Percentiles rank a stretch among this genome's conserved stretches.
Conservation (phyloP, 2,329 filamentous ascomycete genomes). For the Fusarium equiseti region DNA sequence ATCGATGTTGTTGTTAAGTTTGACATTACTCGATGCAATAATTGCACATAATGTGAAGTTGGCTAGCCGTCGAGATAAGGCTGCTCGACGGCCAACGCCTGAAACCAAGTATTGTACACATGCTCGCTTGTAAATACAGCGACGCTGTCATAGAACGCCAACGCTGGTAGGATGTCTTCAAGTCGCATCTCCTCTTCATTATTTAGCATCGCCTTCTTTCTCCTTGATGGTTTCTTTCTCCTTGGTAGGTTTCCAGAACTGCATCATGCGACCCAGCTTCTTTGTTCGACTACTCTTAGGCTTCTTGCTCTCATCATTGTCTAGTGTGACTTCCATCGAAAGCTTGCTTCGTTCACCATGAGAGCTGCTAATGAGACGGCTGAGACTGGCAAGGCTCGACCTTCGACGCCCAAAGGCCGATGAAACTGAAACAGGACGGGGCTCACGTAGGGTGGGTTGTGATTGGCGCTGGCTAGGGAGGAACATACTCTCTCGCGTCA, state of each 20-base stretch:
- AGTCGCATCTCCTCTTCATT: conserved; percentile 16
- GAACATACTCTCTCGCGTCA: conserved; percentile 75
- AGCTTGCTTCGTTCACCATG: conserved; percentile 82
- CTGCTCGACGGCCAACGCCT: conserved; percentile 29
- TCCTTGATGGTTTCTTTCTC: conserved; percentile 64
- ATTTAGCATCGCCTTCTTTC: conserved; percentile 53
- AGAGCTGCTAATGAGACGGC: conserved; percentile 79
- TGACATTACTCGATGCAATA: conserved; percentile 2
- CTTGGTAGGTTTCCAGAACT: conserved; percentile 79
- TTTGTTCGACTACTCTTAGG: conserved; percentile 73
- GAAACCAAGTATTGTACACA: conserved; percentile 54
- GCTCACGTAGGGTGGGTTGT: conserved; percentile 62
- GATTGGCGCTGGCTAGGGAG: conserved; percentile 60
- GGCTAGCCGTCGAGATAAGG: conserved; percentile 3
- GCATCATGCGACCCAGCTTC: conserved; percentile 79
- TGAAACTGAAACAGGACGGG: conserved; percentile 72
- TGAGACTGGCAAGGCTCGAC: conserved; percentile 81
- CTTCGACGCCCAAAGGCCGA: conserved; percentile 76
- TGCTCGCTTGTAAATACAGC: conserved; percentile 55
- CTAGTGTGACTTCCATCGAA: conserved; percentile 73
- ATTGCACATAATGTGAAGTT: conserved; percentile 13
- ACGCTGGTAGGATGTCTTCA: conserved; percentile 26
- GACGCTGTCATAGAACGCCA: conserved; percentile 38
- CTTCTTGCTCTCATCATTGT: conserved; percentile 67
- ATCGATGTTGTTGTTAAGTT: conserved; percentile 17